These are phyloP conservation scores for Stagonosporopsis vannaccii DNA, from an alignment of 2,329 filamentous ascomycete species.

Conservation along the genomic window DNA sequence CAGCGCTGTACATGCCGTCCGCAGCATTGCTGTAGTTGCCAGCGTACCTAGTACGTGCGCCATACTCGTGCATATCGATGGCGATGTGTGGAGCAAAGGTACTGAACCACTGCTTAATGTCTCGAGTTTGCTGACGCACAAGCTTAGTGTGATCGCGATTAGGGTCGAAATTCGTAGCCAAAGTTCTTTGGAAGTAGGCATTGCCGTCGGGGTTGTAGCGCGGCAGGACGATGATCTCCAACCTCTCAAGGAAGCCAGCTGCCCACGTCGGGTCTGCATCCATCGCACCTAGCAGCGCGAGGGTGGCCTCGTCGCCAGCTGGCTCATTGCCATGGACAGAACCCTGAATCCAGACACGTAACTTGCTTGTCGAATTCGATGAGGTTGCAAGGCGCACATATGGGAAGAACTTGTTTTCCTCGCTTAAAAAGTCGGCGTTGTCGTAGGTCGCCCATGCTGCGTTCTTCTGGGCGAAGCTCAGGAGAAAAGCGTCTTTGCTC, in stretches of 20 bases:
- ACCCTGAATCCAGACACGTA: conserved; percentile 49
- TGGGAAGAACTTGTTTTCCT: conserved; percentile 44
- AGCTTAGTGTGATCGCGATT: conserved; percentile 50
- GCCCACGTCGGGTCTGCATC: conserved; percentile 44
- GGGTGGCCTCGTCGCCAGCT: conserved; percentile 46
- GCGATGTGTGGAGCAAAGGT: conserved; percentile 44
- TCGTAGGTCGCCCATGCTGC: conserved; percentile 41
- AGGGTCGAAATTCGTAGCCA: conserved; percentile 48
- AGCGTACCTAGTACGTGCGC: conserved; percentile 34
- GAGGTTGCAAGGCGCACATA: conserved; percentile 40
- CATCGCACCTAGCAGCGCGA: conserved; percentile 48
- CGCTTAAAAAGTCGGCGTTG: conserved; percentile 38
- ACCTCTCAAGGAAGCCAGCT: conserved; percentile 36
- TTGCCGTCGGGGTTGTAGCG: conserved; percentile 50
- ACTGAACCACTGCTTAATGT: conserved; percentile 45
- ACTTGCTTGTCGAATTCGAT: conserved; percentile 30
- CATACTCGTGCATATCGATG: conserved; percentile 50
- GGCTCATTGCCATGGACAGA: conserved; percentile 50
- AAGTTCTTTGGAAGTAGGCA: conserved; percentile 45
- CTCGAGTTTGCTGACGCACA: conserved; percentile 43
- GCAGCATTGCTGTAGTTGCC: conserved; percentile 44
- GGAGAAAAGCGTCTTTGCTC: conserved; percentile 33
- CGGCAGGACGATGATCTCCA: conserved; percentile 47
- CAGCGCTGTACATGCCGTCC: conserved; percentile 47
- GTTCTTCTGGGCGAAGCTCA: conserved; percentile 40